phyloP scores from a whole-genome alignment of 2,329 filamentous ascomycete genomes.

The Peltaster fructicola region DNA sequence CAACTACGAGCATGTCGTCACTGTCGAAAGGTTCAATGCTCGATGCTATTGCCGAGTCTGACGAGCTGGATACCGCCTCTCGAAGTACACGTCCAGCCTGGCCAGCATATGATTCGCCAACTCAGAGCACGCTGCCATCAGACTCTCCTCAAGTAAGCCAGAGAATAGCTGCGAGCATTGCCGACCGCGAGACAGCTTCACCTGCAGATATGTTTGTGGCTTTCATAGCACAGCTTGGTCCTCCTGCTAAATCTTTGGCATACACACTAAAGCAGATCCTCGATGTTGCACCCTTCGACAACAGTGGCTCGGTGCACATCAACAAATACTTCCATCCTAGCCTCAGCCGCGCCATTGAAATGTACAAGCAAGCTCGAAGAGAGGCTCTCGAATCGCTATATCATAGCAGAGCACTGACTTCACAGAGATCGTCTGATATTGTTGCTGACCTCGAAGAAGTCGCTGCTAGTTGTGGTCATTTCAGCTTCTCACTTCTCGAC shows the following conservation, averaged over 20 bases:
- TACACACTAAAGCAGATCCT: conserved; percentile 80
- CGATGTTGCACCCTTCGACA: conserved; percentile 60
- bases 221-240: conserved; percentile 76
- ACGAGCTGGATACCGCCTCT: too few relatives aligned
- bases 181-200: too few relatives aligned
- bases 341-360: conserved; percentile 57
- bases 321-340: conserved; percentile 69
- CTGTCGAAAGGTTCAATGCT: too few relatives aligned
- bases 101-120: too few relatives aligned
- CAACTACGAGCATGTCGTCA: too few relatives aligned
- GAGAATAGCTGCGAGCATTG: too few relatives aligned
- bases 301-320: conserved; percentile 39
- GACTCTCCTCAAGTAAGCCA: too few relatives aligned
- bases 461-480: conserved; percentile 92
- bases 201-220: conserved; percentile 78
- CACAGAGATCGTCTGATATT: conserved; percentile 31
- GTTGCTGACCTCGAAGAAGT: conserved; percentile 95
- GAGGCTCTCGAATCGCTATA: conserved; percentile 68
- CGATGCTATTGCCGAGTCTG: too few relatives aligned
- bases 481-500: conserved; percentile 77
- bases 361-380: conserved; percentile 62
- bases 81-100: too few relatives aligned
- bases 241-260: conserved; percentile 90
- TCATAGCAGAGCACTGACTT: conserved; percentile 38
- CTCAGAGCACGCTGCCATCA: too few relatives aligned